Percentiles rank a stretch among this genome's conserved stretches.
These are phyloP conservation scores for Plasmodium gonderi DNA, from an alignment of 169 alveolate species.

Conservation along the genomic window DNA sequence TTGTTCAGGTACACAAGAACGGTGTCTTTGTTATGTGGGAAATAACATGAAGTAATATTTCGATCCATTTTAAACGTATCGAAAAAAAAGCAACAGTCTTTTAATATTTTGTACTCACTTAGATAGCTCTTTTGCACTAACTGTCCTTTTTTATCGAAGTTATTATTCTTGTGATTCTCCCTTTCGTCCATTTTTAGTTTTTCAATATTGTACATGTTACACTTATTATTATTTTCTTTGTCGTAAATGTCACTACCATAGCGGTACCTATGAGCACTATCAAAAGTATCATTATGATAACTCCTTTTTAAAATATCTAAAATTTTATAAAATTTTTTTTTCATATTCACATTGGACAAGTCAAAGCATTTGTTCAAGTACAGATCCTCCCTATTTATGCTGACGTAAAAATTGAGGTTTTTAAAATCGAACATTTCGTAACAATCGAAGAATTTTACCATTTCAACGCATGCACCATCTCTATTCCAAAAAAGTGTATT, in stretches of 20 bases:
- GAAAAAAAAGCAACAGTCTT: slow-evolving; percentile 62
- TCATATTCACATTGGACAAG: neutral
- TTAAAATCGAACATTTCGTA: slow-evolving; percentile 32
- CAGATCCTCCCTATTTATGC: slow-evolving; percentile 68
- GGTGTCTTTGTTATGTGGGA: slow-evolving; percentile 67
- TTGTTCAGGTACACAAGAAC: slow-evolving; percentile 61
- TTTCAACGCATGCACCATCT: neutral
- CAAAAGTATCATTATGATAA: neutral
- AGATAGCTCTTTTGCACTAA: slow-evolving; percentile 61
- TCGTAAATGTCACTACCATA: neutral
- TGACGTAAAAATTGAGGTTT: slow-evolving; percentile 14
- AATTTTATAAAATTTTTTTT: slow-evolving; percentile 27
- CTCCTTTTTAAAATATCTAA: slow-evolving; percentile 23
- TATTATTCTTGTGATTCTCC: neutral
- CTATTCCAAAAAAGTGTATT: neutral
- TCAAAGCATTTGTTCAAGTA: slow-evolving; percentile 51
- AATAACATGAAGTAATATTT: slow-evolving; percentile 47
- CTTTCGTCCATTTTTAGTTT: neutral
- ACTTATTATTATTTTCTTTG: neutral
- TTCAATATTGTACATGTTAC: neutral
- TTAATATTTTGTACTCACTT: slow-evolving; percentile 63
- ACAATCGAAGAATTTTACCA: slow-evolving; percentile 20
- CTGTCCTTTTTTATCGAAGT: neutral
- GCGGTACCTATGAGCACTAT: neutral
- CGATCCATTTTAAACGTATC: slow-evolving; percentile 74